Percentiles rank a stretch among this genome's conserved stretches.
Evolutionary conservation across 129 eudicot species (phyloP).

Genomic region (Dittrichia graveolens): DNA sequence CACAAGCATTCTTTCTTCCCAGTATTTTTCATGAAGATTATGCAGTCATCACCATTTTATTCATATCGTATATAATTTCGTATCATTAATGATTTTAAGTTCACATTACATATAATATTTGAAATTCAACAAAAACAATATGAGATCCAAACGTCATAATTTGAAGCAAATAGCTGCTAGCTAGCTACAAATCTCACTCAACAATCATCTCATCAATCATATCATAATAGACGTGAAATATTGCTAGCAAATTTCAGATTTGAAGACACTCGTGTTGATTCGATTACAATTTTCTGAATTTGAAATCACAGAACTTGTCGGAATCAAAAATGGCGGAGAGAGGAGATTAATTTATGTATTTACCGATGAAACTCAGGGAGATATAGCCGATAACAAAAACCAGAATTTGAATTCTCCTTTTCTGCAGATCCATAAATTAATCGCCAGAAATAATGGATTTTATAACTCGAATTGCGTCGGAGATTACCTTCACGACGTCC

Average conservation of each 20-base stretch:
- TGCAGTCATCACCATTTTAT: too few relatives aligned
- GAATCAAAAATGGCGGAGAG: neutral
- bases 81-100: too few relatives aligned
- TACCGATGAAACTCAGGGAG: conserved; percentile 68
- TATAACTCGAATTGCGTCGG: neutral
- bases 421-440: conserved; percentile 50
- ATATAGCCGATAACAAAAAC: conserved; percentile 48
- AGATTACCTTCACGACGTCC: conserved; percentile 18
- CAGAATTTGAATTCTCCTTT: conserved; percentile 53
- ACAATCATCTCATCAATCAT: neutral
- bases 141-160: neutral
- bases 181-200: neutral
- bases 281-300: neutral
- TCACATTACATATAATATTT: too few relatives aligned
- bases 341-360: neutral
- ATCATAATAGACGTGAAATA: neutral
- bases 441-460: conserved; percentile 3
- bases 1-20: too few relatives aligned
- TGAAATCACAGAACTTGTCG: neutral
- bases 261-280: neutral
- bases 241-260: neutral
- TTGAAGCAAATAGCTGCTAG: neutral
- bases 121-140: too few relatives aligned
- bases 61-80: too few relatives aligned
- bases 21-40: too few relatives aligned